Conservation (phyloP, 2,329 filamentous ascomycete species). For the Ophiocordyceps camponoti-floridani region DNA sequence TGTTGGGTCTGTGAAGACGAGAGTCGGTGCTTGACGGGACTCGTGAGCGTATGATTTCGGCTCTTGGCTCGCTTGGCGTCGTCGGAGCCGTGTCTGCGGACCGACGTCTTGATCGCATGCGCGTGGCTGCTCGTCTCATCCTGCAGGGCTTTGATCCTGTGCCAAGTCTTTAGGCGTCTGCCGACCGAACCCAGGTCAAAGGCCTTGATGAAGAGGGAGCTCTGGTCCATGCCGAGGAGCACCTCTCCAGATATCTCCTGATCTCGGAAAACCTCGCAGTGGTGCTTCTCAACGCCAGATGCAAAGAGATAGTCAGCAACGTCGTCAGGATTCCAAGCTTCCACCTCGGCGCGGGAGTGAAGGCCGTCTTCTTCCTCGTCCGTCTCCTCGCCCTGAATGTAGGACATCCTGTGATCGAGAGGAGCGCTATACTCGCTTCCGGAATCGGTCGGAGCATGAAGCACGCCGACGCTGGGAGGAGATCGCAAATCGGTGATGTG, state of each 20-base stretch:
- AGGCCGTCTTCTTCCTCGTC: slow-evolving; percentile 74
- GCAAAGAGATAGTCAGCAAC: slow-evolving; percentile 83
- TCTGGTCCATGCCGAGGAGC: slow-evolving; percentile 84
- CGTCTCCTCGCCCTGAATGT: slow-evolving; percentile 86
- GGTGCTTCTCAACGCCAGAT: slow-evolving; percentile 66
- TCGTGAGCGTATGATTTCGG: slow-evolving; percentile 39
- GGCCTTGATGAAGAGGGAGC: slow-evolving; percentile 85
- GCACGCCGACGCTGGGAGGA: slow-evolving; percentile 28
- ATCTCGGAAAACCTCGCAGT: slow-evolving; percentile 87
- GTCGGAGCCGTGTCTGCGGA: slow-evolving; percentile 38
- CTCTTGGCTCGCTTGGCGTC: slow-evolving; percentile 31
- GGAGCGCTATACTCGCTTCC: slow-evolving; percentile 81
- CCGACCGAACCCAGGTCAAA: slow-evolving; percentile 88
- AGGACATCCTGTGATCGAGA: slow-evolving; percentile 61
- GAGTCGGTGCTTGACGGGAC: slow-evolving; percentile 24
- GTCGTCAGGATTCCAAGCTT: slow-evolving; percentile 59
- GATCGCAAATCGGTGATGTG: slow-evolving; percentile 76
- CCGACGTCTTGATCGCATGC: slow-evolving; percentile 28
- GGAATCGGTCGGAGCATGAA: slow-evolving; percentile 51
- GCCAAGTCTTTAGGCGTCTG: slow-evolving; percentile 80
- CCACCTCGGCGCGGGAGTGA: slow-evolving; percentile 57
- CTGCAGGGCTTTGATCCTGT: slow-evolving; percentile 84
- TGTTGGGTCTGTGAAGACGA: slow-evolving; percentile 28
- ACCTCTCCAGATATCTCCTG: slow-evolving; percentile 95
- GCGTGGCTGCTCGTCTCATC: slow-evolving; percentile 53